Evolutionary conservation across 805 yeast species (phyloP).

Genomic region (Ogataea ganodermae): DNA sequence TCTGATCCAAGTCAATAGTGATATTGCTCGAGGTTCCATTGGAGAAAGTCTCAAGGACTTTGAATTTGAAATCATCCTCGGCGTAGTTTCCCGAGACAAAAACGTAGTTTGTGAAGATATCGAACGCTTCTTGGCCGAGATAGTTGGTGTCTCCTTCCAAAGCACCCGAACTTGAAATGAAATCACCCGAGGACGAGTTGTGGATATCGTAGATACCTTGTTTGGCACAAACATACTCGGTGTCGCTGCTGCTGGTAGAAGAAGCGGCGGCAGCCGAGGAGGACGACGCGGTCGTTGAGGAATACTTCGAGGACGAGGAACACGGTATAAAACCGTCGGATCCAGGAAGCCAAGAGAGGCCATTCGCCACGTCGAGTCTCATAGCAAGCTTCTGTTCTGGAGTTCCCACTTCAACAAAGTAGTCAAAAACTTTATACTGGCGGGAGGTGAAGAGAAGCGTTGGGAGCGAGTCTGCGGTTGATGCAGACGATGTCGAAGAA

Average conservation of each 20-base stretch:
- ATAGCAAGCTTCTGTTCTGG: conserved; percentile 27
- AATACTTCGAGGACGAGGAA: conserved; percentile 1
- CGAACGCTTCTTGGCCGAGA: conserved; percentile 18
- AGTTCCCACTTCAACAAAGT: conserved; percentile 27
- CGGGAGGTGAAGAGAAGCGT: conserved; percentile 17
- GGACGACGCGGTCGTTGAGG: conserved; percentile 4
- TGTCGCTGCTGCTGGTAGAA: background rate
- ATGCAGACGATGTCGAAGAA: conserved; percentile 7
- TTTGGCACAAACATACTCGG: conserved; percentile 24
- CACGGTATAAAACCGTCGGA: conserved; percentile 26
- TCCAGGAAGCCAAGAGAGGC: conserved; percentile 35
- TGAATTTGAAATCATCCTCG: conserved; percentile 27
- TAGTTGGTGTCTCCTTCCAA: background rate
- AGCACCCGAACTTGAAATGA: conserved; percentile 8
- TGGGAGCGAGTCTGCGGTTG: conserved; percentile 23
- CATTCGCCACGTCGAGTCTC: conserved; percentile 34
- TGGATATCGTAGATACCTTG: conserved; percentile 28
- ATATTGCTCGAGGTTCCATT: conserved; percentile 10
- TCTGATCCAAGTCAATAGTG: conserved; percentile 23
- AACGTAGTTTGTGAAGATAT: conserved; percentile 25
- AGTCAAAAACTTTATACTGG: conserved; percentile 25
- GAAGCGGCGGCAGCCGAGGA: conserved; percentile 3
- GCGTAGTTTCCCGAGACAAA: conserved; percentile 29
- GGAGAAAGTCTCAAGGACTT: conserved; percentile 5
- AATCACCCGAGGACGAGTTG: conserved; percentile 23